phyloP scores from a whole-genome alignment of 2,329 filamentous ascomycete species.

The Botrytis porri region DNA sequence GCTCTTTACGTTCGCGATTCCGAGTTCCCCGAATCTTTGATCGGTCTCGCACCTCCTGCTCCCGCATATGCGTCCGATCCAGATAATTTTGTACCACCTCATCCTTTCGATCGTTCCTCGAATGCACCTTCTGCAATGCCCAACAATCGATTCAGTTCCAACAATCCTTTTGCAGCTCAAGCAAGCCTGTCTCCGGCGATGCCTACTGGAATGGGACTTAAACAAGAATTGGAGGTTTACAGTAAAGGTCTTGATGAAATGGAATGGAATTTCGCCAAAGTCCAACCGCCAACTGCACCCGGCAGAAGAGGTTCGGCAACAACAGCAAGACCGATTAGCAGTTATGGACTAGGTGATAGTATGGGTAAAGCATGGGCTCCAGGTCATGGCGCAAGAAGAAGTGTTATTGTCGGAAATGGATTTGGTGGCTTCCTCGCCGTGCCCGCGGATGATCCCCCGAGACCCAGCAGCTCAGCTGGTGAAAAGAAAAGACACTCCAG shows the following conservation, averaged over 20 bases:
- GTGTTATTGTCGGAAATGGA: slow-evolving; percentile 64
- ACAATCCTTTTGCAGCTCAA: slow-evolving; percentile 35
- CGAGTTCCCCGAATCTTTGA: slow-evolving; percentile 75
- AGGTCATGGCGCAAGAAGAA: slow-evolving; percentile 55
- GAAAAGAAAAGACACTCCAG: slow-evolving; percentile 22
- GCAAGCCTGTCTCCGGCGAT: slow-evolving; percentile 19
- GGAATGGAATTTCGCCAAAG: slow-evolving; percentile 65
- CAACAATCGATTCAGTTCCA: slow-evolving; percentile 34
- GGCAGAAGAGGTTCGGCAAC: slow-evolving; percentile 40
- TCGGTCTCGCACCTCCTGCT: slow-evolving; percentile 63
- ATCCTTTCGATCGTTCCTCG: slow-evolving; percentile 36
- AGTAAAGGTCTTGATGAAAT: slow-evolving; percentile 65
- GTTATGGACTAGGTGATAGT: slow-evolving; percentile 43
- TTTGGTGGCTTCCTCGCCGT: slow-evolving; percentile 65
- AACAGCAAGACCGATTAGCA: slow-evolving; percentile 45
- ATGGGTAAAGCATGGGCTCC: slow-evolving; percentile 43
- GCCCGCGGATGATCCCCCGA: slow-evolving; percentile 47
- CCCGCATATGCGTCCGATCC: slow-evolving; percentile 47
- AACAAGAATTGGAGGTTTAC: slow-evolving; percentile 60
- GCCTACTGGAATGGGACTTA: slow-evolving; percentile 41
- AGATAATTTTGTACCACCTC: slow-evolving; percentile 32
- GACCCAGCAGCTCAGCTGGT: slow-evolving; percentile 34
- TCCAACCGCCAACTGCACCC: slow-evolving; percentile 46
- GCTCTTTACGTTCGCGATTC: slow-evolving; percentile 84
- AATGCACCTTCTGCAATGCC: slow-evolving; percentile 13